Evolutionary conservation across 2,329 filamentous ascomycete species (phyloP).

Genomic region (Beauveria varroae): DNA sequence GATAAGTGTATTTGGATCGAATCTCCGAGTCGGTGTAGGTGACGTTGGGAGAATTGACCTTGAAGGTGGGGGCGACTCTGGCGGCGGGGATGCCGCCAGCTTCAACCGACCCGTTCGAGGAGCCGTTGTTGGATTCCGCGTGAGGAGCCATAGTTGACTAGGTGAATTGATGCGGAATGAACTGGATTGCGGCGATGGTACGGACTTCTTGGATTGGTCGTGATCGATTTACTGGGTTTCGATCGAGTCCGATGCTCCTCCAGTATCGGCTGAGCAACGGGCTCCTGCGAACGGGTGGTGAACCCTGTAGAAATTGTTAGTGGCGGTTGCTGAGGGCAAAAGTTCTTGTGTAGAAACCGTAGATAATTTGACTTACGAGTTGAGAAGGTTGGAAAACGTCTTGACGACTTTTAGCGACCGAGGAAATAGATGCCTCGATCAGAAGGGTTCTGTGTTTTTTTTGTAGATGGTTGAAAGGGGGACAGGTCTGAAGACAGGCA

Average conservation of each 20-base stretch:
- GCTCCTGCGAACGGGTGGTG: constrained; percentile 95
- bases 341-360: no score
- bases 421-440: constrained; percentile 43
- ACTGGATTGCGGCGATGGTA: constrained; percentile 17
- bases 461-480: background rate
- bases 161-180: constrained; percentile 16
- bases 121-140: constrained; percentile 55
- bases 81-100: constrained; percentile 35
- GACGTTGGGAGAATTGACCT: constrained; percentile 87
- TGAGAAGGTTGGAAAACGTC: constrained; percentile 97
- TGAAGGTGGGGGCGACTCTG: constrained; percentile 55
- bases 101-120: constrained; percentile 54
- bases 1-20: constrained; percentile 91
- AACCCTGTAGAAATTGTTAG: constrained; percentile 45
- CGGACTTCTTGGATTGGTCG: constrained; percentile 15
- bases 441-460: constrained; percentile 15
- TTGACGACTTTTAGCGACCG: constrained; percentile 65
- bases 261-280: constrained; percentile 86
- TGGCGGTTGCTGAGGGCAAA: background rate
- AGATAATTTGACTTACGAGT: constrained; percentile 63
- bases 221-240: constrained; percentile 46
- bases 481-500: background rate
- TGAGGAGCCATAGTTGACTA: constrained; percentile 79
- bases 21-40: constrained; percentile 83
- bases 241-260: constrained; percentile 67